Base-by-base conservation (phyloP, 2,329 filamentous ascomycete species). In the Aspergillus arachidicola region DNA sequence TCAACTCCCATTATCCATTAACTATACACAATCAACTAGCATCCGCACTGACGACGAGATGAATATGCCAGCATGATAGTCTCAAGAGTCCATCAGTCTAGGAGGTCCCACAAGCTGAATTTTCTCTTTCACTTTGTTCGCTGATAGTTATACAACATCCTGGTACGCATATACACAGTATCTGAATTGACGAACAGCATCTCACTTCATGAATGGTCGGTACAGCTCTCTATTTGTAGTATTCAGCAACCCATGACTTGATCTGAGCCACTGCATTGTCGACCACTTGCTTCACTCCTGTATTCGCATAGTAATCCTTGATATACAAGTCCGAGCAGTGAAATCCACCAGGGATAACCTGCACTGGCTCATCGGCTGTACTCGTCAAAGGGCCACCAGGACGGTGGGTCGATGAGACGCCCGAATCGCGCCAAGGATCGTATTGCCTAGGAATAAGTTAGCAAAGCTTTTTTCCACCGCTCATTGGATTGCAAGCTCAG, bases 301-400 rank as follows among this genome's bases (percentile, higher is more conserved):
- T 73, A 71, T 87, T 86, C 26, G 73, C 79, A 2, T 61, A 72
- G 0, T 77, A 83, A 68, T 86, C 86, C 50, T 62, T 68, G 41
- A 82, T 68, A 30, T 80, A 71, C 43, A 87, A 65, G 73, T 89
- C 87, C 23, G 81, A 83, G 71, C 85, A 87, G 70, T 89, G 87
- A 51, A 83, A 81, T 0, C 81, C 84, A 3, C 80, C 82, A 0
- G 83, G 81, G 53, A 89, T 83, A 23, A 89, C 68, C 59, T 82
- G 78, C 12, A 87, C 78, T 0, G 87, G 86, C 1, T 80, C 79
- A 30, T 82, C 70, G 0, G 72, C 30, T 0, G 81, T 85, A 12
- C 81, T 81, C 60, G 73, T 16, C 19, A 88, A 72, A 2, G 48
- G 48, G 10, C 48, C 48, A 11, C 48, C 48, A 32, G 48, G 48